Base-by-base conservation (phyloP, 2,329 filamentous ascomycete genomes). In the Claviceps fusiformis region DNA sequence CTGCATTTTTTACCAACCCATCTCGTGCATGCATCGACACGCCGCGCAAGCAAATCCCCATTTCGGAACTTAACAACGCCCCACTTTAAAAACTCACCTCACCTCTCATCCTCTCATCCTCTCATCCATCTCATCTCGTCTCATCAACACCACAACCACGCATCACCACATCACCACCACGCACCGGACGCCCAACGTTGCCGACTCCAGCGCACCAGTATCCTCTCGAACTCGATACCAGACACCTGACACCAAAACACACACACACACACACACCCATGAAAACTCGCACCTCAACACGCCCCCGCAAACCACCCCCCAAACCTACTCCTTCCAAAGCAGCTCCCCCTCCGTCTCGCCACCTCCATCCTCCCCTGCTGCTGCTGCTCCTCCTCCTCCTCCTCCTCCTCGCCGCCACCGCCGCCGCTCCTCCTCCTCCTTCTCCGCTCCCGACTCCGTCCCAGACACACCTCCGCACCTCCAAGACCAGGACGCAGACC, bases 251-350 rank as follows among this genome's bases (percentile, higher is more conserved):
- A 31, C 19, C 19, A 37, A 37, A 37, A 37, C 35, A 37, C 35
- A 17, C 19, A 9, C n/a, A 24, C 3, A n/a, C 8, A 19, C 17
- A 41, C 15, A 51, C 39, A 31, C 45, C 29, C 37, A 43, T 50
- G 37, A 72, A 71, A 59, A 70, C 70, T n/a, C 65, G 70, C 52
- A 66, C 55, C 51, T 67, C 70, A 19, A 71, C 70, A 59, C 68
- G 67, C 48, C 61, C 61, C 31, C 71, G 70, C 53, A 62, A 64
- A 43, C 71, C 64, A 54, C 64, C 64, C 1, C 56, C 64, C 56
- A 60, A 70, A 66, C 65, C 31, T 70, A 70, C 60, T 65, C 67
- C 49, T 70, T 70, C 45, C 68, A 68, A 17, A 63, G 62, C 19
- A 41, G 35, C 19, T 55, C 39, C n/a, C 50, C 55, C 15, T 29